Conservation (phyloP, 2,329 filamentous ascomycete genomes). For the Graphiopsis chlorocephala region DNA sequence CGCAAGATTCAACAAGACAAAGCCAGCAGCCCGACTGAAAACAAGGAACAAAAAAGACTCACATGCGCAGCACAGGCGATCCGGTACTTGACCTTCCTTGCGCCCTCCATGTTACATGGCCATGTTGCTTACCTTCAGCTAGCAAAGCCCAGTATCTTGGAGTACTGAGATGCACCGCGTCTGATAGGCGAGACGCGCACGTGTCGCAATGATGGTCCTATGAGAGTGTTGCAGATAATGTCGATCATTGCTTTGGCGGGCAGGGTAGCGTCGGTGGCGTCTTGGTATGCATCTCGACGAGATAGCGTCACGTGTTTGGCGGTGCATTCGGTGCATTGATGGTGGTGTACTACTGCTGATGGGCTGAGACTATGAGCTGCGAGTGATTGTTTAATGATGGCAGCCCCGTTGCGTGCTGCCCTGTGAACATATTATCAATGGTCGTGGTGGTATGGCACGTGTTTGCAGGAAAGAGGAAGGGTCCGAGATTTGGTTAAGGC, state of each 20-base stretch:
- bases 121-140: conserved; percentile 7
- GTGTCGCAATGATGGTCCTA: conserved; percentile 9
- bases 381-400: neutral
- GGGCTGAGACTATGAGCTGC: neutral
- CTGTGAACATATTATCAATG: neutral
- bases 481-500: neutral
- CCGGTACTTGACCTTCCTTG: neutral
- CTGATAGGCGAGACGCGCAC: conserved; percentile 3
- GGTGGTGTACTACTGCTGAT: neutral
- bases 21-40: neutral
- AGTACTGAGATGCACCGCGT: neutral
- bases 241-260: neutral
- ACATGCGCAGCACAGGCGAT: neutral
- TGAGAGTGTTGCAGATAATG: conserved; percentile 1
- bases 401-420: neutral
- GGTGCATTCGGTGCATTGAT: no score
- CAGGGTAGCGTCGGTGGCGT: conserved; percentile 4
- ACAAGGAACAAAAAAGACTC: neutral
- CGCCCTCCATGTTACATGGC: neutral
- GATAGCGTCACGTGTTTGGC: neutral
- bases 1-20: neutral
- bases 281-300: conserved; percentile 1
- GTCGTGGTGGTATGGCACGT: neutral
- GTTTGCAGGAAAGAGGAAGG: neutral
- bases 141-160: conserved; percentile 1